A percentile compares a stretch with the other conserved stretches of the same genome.
These are phyloP conservation scores for Epichloe scottii DNA, from an alignment of 2,329 filamentous ascomycete species.

Conservation along the genomic window DNA sequence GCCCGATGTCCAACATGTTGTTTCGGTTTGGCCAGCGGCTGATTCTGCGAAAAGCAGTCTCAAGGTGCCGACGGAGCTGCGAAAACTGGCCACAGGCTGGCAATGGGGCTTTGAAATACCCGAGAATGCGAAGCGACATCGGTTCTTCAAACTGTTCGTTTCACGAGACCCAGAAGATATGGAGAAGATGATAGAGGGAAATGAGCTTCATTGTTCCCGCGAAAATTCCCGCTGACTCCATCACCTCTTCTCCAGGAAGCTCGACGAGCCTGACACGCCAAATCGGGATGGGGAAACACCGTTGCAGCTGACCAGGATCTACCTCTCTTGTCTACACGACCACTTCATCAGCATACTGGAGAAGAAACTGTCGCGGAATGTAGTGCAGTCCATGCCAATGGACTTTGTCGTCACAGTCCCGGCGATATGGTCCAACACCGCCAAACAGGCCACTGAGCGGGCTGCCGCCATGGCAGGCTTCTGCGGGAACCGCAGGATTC, in stretches of 20 bases:
- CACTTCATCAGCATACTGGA: slow-evolving; percentile 34
- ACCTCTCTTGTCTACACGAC: slow-evolving; percentile 33
- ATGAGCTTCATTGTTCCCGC: neutral
- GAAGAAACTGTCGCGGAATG: slow-evolving; percentile 26
- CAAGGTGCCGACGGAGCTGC: slow-evolving; percentile 38
- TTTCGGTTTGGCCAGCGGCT: slow-evolving; percentile 32
- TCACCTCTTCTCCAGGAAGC: slow-evolving; percentile 14
- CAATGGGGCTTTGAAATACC: slow-evolving; percentile 41
- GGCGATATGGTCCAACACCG: slow-evolving; percentile 44
- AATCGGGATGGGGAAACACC: slow-evolving; percentile 22
- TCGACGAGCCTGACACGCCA: slow-evolving; percentile 20
- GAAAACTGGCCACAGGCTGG: slow-evolving; percentile 26
- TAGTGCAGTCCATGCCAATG: slow-evolving; percentile 31
- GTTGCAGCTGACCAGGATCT: slow-evolving; percentile 26
- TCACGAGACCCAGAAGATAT: no score
- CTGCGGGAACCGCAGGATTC: slow-evolving; percentile 28
- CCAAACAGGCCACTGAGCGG: slow-evolving; percentile 36
- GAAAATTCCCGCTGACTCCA: no score
- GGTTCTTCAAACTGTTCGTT: slow-evolving; percentile 36
- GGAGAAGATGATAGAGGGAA: neutral
- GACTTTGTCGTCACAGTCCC: slow-evolving; percentile 46
- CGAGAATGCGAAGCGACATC: slow-evolving; percentile 24
- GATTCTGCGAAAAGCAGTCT: slow-evolving; percentile 21
- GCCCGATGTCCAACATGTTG: slow-evolving; percentile 27
- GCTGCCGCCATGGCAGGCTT: slow-evolving; percentile 27